These are phyloP conservation scores for Globisporangium cylindrosporum DNA, from an alignment of 352 stramenopile genomes.

Conservation along the genomic window DNA sequence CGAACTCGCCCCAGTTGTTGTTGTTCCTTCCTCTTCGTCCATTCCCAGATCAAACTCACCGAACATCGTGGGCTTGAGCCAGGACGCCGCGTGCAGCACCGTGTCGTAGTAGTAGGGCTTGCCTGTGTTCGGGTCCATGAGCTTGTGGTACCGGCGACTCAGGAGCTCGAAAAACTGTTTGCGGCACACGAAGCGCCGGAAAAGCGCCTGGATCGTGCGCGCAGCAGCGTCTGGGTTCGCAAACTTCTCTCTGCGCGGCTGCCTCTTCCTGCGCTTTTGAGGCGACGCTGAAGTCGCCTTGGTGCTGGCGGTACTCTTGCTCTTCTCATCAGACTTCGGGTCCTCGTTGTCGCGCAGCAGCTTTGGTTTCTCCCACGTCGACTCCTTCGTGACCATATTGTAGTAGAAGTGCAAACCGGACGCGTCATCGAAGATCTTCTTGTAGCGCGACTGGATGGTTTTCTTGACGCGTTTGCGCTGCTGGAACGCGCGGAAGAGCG, in stretches of 20 bases:
- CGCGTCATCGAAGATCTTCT: conserved; percentile 52
- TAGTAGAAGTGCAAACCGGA: conserved; percentile 66
- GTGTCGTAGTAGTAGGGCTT: conserved; percentile 71
- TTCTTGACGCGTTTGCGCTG: conserved; percentile 35
- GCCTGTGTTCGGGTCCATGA: conserved; percentile 38
- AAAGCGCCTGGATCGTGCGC: conserved; percentile 56
- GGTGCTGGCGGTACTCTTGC: neutral
- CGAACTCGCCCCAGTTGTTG: conserved; percentile 2
- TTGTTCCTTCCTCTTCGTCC: conserved; percentile 8
- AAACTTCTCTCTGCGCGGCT: conserved; percentile 32
- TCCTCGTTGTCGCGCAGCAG: conserved; percentile 24
- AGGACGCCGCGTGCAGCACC: conserved; percentile 37
- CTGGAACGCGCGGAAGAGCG: conserved; percentile 39
- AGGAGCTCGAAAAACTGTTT: conserved; percentile 42
- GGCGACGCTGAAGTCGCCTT: neutral
- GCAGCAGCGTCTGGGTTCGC: conserved; percentile 37
- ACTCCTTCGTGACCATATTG: conserved; percentile 66
- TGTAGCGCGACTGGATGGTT: conserved; percentile 50
- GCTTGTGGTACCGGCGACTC: conserved; percentile 54
- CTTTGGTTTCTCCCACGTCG: conserved; percentile 63
- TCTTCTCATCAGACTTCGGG: neutral
- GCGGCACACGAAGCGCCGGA: conserved; percentile 47
- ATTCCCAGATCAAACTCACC: conserved; percentile 52
- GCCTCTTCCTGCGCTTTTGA: conserved; percentile 11
- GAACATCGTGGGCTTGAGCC: conserved; percentile 62